Base-by-base conservation (phyloP, 805 yeast species). In the Metschnikowia drakensbergensis region DNA sequence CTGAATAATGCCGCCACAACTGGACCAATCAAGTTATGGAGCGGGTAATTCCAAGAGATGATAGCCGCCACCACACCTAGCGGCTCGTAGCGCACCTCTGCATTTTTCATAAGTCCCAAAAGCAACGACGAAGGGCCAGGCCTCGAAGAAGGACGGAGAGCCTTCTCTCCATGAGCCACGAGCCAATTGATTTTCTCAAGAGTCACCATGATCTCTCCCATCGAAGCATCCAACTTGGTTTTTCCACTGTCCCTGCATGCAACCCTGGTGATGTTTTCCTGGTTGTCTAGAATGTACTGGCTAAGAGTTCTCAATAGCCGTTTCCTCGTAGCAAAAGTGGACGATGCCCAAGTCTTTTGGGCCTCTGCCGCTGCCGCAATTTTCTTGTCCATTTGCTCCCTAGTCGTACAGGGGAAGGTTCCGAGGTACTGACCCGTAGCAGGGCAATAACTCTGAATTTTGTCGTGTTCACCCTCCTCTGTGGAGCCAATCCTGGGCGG, bases 221-320 rank as follows among this genome's bases (percentile, higher is more conserved):
- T 85, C 41, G 94, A 84, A 3, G 98, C 98, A 69, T 94, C 98
- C 37, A 94, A 72, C 84, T 87, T 84, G 1, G 98, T 91, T 64
- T 94, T 94, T 29, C 99, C 99, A 17, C 96, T 86, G 62, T 94
- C 99, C 55, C 99, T 76, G 64, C 98, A 94, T 0, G 98, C 97
- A 6, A 94, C 86, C 41, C 96, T 76, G 3, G 96, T 96, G 42
- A 94, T 80, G 44, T 83, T 81, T 48, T 85, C 91, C 65, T 94
- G 99, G 65, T 94, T 83, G 42, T 82, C 83, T 45, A 86, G 65
- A 47, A 94, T 80, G 64, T 77, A 91, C 49, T 84, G 79, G 53
- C 80, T 77, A 47, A 94, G 73, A 0, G 97, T 84, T 38, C 77
- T 71, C 52, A 94, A 71, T 23, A 92, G 82, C 57, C 78, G 80